A percentile compares a stretch with the other conserved stretches of the same genome.
Conservation (phyloP, 495 filamentous ascomycete species). For the Sordaria brevicollis region DNA sequence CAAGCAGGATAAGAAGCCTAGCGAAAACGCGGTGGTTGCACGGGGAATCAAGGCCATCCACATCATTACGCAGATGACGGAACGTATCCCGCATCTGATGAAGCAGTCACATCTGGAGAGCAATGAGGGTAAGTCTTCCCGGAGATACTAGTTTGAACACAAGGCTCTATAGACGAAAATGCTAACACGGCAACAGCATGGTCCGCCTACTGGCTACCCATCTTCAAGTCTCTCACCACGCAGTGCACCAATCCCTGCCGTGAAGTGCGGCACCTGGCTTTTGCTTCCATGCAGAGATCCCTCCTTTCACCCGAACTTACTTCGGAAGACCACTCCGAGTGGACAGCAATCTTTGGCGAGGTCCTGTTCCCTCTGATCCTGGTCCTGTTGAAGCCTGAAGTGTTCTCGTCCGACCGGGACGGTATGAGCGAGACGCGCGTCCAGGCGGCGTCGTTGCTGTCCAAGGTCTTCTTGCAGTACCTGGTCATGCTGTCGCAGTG, state of each 20-base stretch:
- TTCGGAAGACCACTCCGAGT: constrained; percentile 72
- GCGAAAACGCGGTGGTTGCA: constrained; percentile 63
- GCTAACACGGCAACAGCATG: constrained; percentile 53
- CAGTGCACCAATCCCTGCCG: constrained; percentile 95
- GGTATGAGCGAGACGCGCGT: constrained; percentile 96
- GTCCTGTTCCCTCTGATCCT: constrained; percentile 92
- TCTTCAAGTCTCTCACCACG: constrained; percentile 74
- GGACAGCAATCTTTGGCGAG: constrained; percentile 89
- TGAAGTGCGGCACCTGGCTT: constrained; percentile 80
- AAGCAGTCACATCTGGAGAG: constrained; percentile 86
- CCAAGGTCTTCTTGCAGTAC: constrained; percentile 93
- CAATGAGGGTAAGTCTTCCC: constrained; percentile 54
- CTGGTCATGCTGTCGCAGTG: constrained; percentile 72
- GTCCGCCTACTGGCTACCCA: constrained; percentile 96
- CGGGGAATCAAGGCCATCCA: constrained; percentile 73
- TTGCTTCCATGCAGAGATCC: constrained; percentile 76
- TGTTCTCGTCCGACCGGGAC: constrained; percentile 81
- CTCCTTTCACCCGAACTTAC: constrained; percentile 71
- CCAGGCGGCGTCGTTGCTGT: constrained; percentile 80
- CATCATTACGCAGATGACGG: constrained; percentile 69
- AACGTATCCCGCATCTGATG: constrained; percentile 74
- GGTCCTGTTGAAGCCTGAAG: constrained; percentile 84
- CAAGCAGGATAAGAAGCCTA: constrained; percentile 36
- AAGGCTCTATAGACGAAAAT: not conserved
- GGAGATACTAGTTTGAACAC: not conserved